phyloP scores from a whole-genome alignment of 2,329 filamentous ascomycete species.

The Fusarium bulbicola region DNA sequence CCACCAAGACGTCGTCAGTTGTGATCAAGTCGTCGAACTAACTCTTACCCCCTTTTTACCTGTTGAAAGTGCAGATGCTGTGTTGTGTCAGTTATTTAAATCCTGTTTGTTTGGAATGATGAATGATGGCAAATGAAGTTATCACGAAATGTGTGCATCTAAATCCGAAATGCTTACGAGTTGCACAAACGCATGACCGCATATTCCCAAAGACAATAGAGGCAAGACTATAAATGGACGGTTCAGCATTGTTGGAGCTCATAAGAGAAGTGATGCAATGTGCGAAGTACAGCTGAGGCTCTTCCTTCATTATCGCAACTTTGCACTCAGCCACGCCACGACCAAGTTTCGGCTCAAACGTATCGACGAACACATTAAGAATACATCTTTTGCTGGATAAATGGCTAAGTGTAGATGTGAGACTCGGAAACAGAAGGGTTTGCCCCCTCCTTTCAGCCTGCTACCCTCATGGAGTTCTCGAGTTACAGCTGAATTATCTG shows the following conservation, averaged over 20 bases:
- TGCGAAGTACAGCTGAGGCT: neutral
- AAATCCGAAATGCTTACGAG: rapidly evolving
- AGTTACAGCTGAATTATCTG: neutral
- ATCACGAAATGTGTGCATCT: neutral
- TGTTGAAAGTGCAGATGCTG: rapidly evolving
- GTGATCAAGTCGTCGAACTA: neutral
- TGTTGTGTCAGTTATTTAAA: neutral
- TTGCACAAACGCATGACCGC: neutral
- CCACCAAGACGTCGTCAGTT: rapidly evolving
- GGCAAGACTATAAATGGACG: rapidly evolving
- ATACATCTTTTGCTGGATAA: too few species aligned
- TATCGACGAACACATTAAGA: too few species aligned
- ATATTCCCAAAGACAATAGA: too few species aligned
- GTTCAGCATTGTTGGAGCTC: neutral
- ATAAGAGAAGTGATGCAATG: rapidly evolving
- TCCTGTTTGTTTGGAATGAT: neutral
- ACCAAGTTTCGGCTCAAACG: too few species aligned
- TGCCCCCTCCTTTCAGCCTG: too few species aligned
- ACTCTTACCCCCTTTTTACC: rapidly evolving
- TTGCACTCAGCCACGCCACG: too few species aligned
- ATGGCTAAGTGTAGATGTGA: too few species aligned
- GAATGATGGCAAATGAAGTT: neutral
- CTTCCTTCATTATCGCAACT: too few species aligned
- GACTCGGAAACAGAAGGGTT: too few species aligned
- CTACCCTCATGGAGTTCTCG: too few species aligned